phyloP scores from a whole-genome alignment of 192 early-diverging fungal species.

The Helicostylum pulchrum region DNA sequence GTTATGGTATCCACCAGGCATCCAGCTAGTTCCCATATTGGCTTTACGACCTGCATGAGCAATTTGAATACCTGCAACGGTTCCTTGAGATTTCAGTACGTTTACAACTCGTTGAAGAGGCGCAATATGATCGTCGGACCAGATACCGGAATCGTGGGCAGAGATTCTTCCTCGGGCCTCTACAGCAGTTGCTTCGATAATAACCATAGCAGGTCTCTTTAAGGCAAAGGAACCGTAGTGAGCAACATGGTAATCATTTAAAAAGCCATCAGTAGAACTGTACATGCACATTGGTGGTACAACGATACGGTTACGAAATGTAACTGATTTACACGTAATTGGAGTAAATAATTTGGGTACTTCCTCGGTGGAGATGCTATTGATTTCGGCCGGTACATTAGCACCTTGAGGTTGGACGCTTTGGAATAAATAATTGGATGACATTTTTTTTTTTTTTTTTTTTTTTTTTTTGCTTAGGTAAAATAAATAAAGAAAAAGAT shows the following conservation, averaged over 20 bases:
- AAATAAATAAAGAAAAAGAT: too few species aligned
- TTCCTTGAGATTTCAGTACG: conserved; percentile 60
- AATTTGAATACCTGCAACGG: conserved; percentile 69
- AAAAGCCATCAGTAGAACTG: conserved; percentile 60
- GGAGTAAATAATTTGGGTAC: conserved; percentile 60
- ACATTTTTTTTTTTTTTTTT: too few species aligned
- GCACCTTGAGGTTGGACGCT: too few species aligned
- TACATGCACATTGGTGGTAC: conserved; percentile 90
- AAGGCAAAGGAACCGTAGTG: conserved; percentile 69
- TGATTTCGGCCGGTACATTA: not conserved
- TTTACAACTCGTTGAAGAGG: conserved; percentile 57
- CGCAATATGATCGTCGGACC: conserved; percentile 75
- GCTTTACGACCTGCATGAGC: conserved; percentile 82
- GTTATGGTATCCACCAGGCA: conserved; percentile 12
- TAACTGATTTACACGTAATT: conserved; percentile 59
- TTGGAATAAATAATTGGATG: too few species aligned
- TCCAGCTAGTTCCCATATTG: conserved; percentile 12
- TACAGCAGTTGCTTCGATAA: conserved; percentile 79
- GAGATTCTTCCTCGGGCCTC: conserved; percentile 69
- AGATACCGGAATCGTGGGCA: conserved; percentile 76
- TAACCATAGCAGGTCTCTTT: conserved; percentile 73
- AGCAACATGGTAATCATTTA: conserved; percentile 65
- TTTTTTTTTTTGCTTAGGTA: too few species aligned
- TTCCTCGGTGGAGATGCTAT: not conserved
- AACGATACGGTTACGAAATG: conserved; percentile 75